phyloP scores from a whole-genome alignment of 2,329 filamentous ascomycete genomes.

The Ilyonectria robusta region DNA sequence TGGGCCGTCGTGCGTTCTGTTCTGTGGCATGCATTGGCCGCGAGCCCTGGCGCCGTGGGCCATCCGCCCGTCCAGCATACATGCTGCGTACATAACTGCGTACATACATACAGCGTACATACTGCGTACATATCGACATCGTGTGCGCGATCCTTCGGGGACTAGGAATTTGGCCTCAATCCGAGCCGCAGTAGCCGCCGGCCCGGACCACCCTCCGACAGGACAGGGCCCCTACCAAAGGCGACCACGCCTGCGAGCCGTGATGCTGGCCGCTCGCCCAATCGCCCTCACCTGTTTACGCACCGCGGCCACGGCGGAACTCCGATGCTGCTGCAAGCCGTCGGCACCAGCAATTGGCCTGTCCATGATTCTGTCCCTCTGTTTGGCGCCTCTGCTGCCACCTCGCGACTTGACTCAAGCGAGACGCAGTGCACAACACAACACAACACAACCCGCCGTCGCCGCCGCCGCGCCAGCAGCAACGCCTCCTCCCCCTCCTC shows the following conservation, averaged over 20 bases:
- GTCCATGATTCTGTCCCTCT: not conserved
- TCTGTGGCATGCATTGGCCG: no score
- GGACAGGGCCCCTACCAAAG: constrained; percentile 11
- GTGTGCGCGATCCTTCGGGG: constrained; percentile 20
- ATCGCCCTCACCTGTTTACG: not conserved
- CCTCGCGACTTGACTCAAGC: not conserved
- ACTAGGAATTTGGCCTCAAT: constrained; percentile 28
- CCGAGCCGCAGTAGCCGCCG: constrained; percentile 49
- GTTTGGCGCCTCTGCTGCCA: constrained; percentile 20
- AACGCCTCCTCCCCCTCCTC: constrained; percentile 14
- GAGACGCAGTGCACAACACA: not conserved
- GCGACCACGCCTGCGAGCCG: constrained; percentile 16
- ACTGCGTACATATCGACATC: not conserved
- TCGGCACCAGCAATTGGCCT: constrained; percentile 21
- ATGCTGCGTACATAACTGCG: no score
- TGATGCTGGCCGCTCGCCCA: not conserved
- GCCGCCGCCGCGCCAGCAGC: not conserved
- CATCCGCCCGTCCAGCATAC: no score
- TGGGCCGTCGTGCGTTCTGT: not conserved
- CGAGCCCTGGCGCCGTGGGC: no score
- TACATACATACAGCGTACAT: no score
- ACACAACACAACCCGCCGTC: not conserved
- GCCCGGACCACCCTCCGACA: constrained; percentile 44
- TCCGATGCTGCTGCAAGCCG: constrained; percentile 17
- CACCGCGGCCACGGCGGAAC: not conserved